These are phyloP conservation scores for Pilasporangium apinafurcum DNA, from an alignment of 352 stramenopile genomes.

Conservation along the genomic window DNA sequence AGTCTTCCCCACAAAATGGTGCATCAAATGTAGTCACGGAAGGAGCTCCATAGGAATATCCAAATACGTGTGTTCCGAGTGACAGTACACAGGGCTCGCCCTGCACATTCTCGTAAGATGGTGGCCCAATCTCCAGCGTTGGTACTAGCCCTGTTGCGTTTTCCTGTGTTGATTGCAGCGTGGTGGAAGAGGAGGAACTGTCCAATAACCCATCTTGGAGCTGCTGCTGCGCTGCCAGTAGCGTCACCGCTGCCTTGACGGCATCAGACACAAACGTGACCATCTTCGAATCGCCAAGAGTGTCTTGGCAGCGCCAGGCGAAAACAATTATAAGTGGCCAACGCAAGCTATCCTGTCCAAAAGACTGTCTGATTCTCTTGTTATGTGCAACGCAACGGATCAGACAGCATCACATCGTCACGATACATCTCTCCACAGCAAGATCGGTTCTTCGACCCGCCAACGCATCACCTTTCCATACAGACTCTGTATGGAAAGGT, in stretches of 20 bases:
- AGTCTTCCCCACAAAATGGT: slow-evolving; percentile 29
- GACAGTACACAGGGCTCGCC: slow-evolving; percentile 36
- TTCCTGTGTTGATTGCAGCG: slow-evolving; percentile 1
- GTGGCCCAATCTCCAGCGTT: slow-evolving; percentile 31
- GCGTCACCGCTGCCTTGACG: slow-evolving; percentile 17
- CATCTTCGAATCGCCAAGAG: too few species aligned
- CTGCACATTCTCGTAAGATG: slow-evolving; percentile 32
- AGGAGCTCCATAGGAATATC: slow-evolving; percentile 50
- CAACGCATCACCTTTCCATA: too few species aligned
- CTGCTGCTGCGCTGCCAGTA: slow-evolving; percentile 26
- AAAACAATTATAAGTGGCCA: too few species aligned
- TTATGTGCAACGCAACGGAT: too few species aligned
- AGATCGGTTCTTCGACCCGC: too few species aligned
- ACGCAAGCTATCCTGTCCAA: too few species aligned
- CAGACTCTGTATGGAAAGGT: too few species aligned
- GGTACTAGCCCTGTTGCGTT: slow-evolving; percentile 4
- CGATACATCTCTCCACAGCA: too few species aligned
- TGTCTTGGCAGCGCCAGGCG: too few species aligned
- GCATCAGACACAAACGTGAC: slow-evolving; percentile 4
- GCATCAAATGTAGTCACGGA: slow-evolving; percentile 29
- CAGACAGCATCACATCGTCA: too few species aligned
- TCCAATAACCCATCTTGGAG: slow-evolving; percentile 3
- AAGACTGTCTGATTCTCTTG: too few species aligned
- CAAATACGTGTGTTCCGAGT: slow-evolving; percentile 43
- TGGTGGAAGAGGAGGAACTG: slow-evolving; percentile 4